These are phyloP conservation scores for Epichloe sibirici DNA, from an alignment of 2,329 filamentous ascomycete genomes.

Conservation along the genomic window DNA sequence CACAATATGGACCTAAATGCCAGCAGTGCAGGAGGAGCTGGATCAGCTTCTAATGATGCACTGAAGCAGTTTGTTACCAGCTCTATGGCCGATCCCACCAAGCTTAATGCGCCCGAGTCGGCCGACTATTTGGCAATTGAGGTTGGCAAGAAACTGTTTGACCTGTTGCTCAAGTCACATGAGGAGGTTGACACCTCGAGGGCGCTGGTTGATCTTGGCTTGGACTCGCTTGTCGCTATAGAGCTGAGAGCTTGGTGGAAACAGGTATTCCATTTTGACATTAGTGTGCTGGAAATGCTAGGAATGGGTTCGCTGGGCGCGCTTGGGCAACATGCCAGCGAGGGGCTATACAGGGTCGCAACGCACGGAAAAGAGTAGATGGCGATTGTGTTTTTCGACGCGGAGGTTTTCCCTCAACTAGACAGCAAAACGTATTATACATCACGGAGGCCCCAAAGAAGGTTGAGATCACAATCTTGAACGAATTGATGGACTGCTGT, in stretches of 20 bases:
- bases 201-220: slow-evolving; percentile 9
- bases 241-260: slow-evolving; percentile 14
- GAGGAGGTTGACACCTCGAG: slow-evolving; percentile 1
- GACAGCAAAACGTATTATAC: too few species aligned
- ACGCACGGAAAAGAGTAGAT: too few species aligned
- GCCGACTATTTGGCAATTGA: slow-evolving; percentile 4
- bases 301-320: slow-evolving; percentile 9
- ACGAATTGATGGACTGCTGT: too few species aligned
- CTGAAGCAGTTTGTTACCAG: not conserved
- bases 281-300: slow-evolving; percentile 11
- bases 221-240: slow-evolving; percentile 14
- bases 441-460: too few species aligned
- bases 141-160: slow-evolving; percentile 10
- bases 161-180: slow-evolving; percentile 9
- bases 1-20: slow-evolving; percentile 2
- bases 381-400: too few species aligned
- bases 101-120: not conserved
- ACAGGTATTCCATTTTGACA: slow-evolving; percentile 11
- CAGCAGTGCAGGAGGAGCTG: not conserved
- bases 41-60: not conserved
- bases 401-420: too few species aligned
- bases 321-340: slow-evolving; percentile 6
- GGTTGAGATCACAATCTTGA: too few species aligned
- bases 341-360: not conserved
- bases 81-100: not conserved